A percentile compares a stretch with the other conserved stretches of the same genome.
Conservation (phyloP, 331 rosid genomes). For the Arachis monticola region DNA sequence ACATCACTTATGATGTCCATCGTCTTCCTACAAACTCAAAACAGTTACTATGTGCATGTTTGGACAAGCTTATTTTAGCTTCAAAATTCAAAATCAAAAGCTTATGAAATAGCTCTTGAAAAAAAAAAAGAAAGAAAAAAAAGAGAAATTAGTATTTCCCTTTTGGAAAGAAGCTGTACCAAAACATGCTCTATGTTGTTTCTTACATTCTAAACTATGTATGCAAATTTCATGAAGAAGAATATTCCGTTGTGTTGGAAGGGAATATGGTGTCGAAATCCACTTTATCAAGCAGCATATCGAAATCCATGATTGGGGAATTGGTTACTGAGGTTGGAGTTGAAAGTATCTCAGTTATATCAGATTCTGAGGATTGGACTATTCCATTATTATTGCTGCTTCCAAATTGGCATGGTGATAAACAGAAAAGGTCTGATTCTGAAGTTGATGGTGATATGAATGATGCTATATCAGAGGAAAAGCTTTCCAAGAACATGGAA, state of each 20-base stretch:
- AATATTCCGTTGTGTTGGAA: conserved; percentile 48
- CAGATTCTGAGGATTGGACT: conserved; percentile 62
- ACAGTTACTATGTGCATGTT: not conserved
- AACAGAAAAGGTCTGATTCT: conserved; percentile 48
- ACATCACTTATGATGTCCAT: conserved; percentile 27
- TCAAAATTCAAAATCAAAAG: too few relatives aligned
- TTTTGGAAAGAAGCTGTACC: not conserved
- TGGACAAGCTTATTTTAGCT: too few relatives aligned
- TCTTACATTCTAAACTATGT: not conserved
- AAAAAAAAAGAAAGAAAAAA: too few relatives aligned
- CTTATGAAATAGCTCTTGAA: too few relatives aligned
- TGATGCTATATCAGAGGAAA: conserved; percentile 7
- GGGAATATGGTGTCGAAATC: conserved; percentile 53
- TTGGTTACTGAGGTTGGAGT: conserved; percentile 65
- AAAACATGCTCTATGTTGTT: not conserved
- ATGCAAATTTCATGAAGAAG: conserved; percentile 23
- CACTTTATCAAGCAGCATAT: conserved; percentile 45
- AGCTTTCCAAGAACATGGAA: conserved; percentile 36
- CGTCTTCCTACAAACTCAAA: conserved; percentile 5
- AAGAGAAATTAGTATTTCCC: too few relatives aligned
- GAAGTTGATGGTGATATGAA: conserved; percentile 55
- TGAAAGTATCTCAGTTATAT: conserved; percentile 58
- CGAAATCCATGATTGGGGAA: conserved; percentile 63
- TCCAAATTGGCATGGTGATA: conserved; percentile 26
- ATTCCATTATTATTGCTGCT: conserved; percentile 37